Base-by-base conservation (phyloP, 192 early-diverging fungal genomes). In the Umbelopsis ramanniana region DNA sequence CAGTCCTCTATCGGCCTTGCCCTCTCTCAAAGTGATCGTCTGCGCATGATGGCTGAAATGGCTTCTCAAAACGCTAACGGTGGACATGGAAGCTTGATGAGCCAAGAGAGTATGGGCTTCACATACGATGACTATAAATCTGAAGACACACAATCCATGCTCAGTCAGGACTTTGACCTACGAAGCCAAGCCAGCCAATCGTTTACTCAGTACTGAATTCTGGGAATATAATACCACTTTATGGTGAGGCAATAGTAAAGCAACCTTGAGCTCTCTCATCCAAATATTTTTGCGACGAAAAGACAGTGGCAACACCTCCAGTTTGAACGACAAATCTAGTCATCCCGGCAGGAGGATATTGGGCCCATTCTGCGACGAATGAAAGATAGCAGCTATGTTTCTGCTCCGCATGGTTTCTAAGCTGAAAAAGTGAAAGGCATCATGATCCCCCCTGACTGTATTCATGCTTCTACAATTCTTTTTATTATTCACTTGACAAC, bases 121-220 rank as follows among this genome's bases (percentile, higher is more conserved):
- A 77, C 77, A 67, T 74, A 81, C 66, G 84, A 88, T 29, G 84
- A 84, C 52, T 88, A 88, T 71, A 88, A 86, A 63, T 86, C 85
- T 46, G 85, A 88, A 70, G 85, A 88, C 74, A 82, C 85, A 19
- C 54, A 67, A n/a, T 80, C 82, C 33, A 73, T 83, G 70, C 75
- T 88, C 26, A 88, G 83, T 63, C 87, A 88, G 76, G 87, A 88
- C 43, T 85, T 84, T 69, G 82, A 83, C 66, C 48, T 88, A 73
- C 71, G 85, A 66, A 72, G 83, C 70, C 79, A 88, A 80, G 54
- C 79, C 21, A 84, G 82, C 38, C 86, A 88, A 67, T 78, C 79
- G 19, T 88, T 81, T 53, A 88, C 86, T 10, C 86, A 88, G 73
- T 88, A 82, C 70, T 87, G 57, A 63, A 17, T 5, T 15, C n/a